A percentile compares a stretch with the other conserved stretches of the same genome.
These are phyloP conservation scores for Neonectria coccinea DNA, from an alignment of 2,329 filamentous ascomycete genomes.

Conservation along the genomic window DNA sequence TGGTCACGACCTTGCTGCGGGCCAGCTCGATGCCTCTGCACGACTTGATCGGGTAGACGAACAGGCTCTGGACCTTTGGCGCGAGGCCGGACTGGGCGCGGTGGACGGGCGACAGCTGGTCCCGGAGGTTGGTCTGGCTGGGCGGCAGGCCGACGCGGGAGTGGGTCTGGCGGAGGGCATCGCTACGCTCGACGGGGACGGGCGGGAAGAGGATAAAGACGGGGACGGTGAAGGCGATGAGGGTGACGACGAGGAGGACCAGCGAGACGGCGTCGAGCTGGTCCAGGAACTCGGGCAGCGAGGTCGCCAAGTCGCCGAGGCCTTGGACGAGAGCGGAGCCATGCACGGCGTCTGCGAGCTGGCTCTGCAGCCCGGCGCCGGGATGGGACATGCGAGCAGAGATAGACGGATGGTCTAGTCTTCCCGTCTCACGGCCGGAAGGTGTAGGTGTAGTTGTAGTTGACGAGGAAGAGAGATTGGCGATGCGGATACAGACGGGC, in stretches of 20 bases:
- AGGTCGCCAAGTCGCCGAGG: conserved; percentile 38
- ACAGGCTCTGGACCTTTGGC: conserved; percentile 69
- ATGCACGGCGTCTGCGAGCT: conserved; percentile 33
- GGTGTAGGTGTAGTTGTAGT: no score
- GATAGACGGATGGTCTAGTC: neutral
- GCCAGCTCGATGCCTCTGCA: conserved; percentile 81
- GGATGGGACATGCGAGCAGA: conserved; percentile 30
- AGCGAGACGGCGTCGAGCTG: conserved; percentile 49
- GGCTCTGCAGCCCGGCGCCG: conserved; percentile 32
- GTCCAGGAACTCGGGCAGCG: conserved; percentile 37
- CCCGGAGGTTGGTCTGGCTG: conserved; percentile 53
- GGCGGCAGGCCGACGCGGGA: conserved; percentile 58
- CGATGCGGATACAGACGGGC: neutral
- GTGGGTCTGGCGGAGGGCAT: conserved; percentile 68
- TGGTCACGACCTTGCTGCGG: conserved; percentile 71
- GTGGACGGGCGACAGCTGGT: conserved; percentile 41
- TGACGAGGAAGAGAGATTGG: neutral
- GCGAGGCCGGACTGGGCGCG: conserved; percentile 37
- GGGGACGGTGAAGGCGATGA: conserved; percentile 65
- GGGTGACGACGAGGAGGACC: conserved; percentile 57
- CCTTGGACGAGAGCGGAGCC: conserved; percentile 33
- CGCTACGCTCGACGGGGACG: conserved; percentile 62
- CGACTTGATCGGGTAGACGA: conserved; percentile 86
- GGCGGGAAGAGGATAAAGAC: conserved; percentile 67
- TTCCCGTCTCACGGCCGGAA: neutral